These are phyloP conservation scores for Coemansia sp. DNA, from an alignment of 192 early-diverging fungal genomes.

Conservation along the genomic window DNA sequence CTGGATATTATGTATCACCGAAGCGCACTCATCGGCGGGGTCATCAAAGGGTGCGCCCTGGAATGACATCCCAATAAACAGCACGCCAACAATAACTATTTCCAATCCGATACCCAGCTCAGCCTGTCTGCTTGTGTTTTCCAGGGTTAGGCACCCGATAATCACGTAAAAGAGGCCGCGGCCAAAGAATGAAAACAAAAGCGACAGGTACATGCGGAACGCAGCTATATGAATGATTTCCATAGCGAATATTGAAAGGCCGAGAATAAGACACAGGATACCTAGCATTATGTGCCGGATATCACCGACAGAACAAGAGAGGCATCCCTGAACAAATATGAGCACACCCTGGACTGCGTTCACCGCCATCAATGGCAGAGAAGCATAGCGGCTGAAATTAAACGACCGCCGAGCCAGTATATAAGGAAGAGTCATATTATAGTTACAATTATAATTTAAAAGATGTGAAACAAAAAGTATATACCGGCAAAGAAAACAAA, in stretches of 20 bases:
- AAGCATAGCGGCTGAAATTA: slow-evolving; percentile 12
- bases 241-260: slow-evolving; percentile 4
- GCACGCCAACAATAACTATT: slow-evolving; percentile 6
- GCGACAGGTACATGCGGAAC: slow-evolving; percentile 38
- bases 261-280: slow-evolving; percentile 24
- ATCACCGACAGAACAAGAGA: slow-evolving; percentile 24
- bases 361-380: slow-evolving; percentile 18
- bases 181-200: slow-evolving; percentile 39
- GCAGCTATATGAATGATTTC: slow-evolving; percentile 37
- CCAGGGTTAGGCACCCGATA: slow-evolving; percentile 25
- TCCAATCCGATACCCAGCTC: slow-evolving; percentile 29
- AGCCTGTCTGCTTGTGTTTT: not conserved
- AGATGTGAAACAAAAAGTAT: too few species aligned
- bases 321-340: slow-evolving; percentile 31
- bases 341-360: slow-evolving; percentile 21
- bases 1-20: slow-evolving; percentile 28
- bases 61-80: slow-evolving; percentile 16
- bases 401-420: slow-evolving; percentile 32
- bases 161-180: slow-evolving; percentile 39
- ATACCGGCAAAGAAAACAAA: not conserved
- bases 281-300: slow-evolving; percentile 44
- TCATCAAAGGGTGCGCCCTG: slow-evolving; percentile 22
- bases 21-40: slow-evolving; percentile 33
- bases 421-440: slow-evolving; percentile 34
- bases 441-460: too few species aligned